Conservation (phyloP, 2,329 filamentous ascomycete genomes). For the Hypoxylon sp. region DNA sequence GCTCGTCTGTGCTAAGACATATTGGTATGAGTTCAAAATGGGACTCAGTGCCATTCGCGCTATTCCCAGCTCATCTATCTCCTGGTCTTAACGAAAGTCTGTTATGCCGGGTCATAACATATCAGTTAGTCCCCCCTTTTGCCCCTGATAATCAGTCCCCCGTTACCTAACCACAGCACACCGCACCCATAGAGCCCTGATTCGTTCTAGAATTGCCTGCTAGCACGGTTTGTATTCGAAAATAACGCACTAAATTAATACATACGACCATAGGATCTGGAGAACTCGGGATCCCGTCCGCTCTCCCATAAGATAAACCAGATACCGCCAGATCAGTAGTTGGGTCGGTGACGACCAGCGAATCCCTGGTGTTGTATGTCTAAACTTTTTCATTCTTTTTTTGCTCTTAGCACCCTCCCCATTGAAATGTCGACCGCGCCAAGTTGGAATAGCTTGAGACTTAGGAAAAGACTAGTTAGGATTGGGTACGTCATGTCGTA, state of each 20-base stretch:
- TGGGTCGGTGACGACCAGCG: conserved; percentile 33
- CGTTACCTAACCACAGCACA: conserved; percentile 2
- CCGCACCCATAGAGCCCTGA: neutral
- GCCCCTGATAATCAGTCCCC: neutral
- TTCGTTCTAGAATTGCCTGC: too few species aligned
- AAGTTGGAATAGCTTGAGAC: neutral
- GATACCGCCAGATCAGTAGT: conserved; percentile 33
- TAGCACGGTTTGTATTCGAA: neutral
- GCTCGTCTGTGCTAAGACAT: neutral
- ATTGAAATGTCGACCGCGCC: neutral
- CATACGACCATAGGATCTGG: conserved; percentile 35
- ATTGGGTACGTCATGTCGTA: neutral
- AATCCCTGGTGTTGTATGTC: conserved; percentile 37
- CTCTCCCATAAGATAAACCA: conserved; percentile 28
- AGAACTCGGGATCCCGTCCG: conserved; percentile 33
- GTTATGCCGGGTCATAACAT: conserved; percentile 9
- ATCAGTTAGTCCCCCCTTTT: neutral
- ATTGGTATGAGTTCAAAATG: neutral
- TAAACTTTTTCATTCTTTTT: neutral
- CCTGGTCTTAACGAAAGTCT: conserved; percentile 13
- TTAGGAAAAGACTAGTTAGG: neutral
- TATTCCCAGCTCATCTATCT: conserved; percentile 10
- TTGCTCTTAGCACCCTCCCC: neutral
- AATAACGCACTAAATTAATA: neutral
- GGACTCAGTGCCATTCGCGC: neutral